Evolutionary conservation across 441 rosid genomes (phyloP).

Genomic region (Raphanus hybrid): DNA sequence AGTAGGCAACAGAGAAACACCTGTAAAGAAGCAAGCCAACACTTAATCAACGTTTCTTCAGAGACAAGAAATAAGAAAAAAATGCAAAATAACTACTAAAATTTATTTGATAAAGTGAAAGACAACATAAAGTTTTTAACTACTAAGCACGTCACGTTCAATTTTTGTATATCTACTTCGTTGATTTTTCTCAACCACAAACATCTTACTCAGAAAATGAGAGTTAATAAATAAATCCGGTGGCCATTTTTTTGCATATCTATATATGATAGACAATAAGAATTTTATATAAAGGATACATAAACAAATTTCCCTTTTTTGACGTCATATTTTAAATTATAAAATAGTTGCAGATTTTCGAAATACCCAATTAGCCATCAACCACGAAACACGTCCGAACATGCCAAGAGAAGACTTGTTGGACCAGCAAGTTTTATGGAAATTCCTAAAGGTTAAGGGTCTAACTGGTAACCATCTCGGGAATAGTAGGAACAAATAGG

Average conservation of each 20-base stretch:
- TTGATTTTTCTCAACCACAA: constrained; percentile 9
- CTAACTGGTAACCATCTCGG: too few species aligned
- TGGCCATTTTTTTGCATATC: constrained; percentile 9
- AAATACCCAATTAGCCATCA: constrained; percentile 22
- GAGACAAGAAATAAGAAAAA: not conserved
- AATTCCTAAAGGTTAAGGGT: not conserved
- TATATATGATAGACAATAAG: not conserved
- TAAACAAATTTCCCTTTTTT: not conserved
- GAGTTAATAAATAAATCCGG: not conserved
- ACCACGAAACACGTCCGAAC: not conserved
- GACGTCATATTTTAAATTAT: not conserved
- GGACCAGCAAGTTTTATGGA: constrained; percentile 12
- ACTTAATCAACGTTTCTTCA: not conserved
- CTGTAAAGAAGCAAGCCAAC: constrained; percentile 47
- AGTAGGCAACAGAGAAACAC: constrained; percentile 82
- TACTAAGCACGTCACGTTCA: not conserved
- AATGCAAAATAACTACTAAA: not conserved
- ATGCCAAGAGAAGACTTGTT: constrained; percentile 18
- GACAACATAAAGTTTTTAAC: not conserved
- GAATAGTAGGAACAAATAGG: too few species aligned
- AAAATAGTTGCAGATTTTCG: not conserved
- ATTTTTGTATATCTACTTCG: not conserved
- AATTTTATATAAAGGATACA: not conserved
- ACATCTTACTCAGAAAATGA: constrained; percentile 12
- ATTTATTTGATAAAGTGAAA: not conserved